Evolutionary conservation across 805 yeast genomes (phyloP).

Genomic region (Wickerhamiella australiensis): DNA sequence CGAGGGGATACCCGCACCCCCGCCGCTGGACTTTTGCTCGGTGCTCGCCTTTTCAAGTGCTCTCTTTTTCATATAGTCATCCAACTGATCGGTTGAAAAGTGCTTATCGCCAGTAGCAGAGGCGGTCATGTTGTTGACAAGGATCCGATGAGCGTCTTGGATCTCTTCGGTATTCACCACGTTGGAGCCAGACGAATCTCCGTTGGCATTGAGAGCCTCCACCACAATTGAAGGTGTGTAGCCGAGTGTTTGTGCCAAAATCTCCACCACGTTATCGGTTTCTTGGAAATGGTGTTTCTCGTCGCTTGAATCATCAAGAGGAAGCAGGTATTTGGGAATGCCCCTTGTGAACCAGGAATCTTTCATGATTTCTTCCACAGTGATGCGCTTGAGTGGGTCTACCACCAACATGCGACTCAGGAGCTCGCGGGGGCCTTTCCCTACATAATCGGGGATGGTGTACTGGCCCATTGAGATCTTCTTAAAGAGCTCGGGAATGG

Average conservation of each 20-base stretch:
- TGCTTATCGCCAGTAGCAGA: constrained; percentile 13
- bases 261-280: constrained; percentile 64
- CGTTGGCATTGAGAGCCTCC: constrained; percentile 43
- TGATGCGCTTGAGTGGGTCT: constrained; percentile 84
- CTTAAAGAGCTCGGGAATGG: constrained; percentile 86
- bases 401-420: constrained; percentile 87
- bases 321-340: constrained; percentile 66
- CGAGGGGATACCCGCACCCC: constrained; percentile 25
- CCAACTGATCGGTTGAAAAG: constrained; percentile 10
- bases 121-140: constrained; percentile 52
- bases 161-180: constrained; percentile 44
- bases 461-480: constrained; percentile 89
- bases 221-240: constrained; percentile 73
- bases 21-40: constrained; percentile 11
- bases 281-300: constrained; percentile 26
- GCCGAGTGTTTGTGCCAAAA: constrained; percentile 75
- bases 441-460: constrained; percentile 74
- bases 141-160: constrained; percentile 68
- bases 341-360: constrained; percentile 87
- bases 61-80: constrained; percentile 13
- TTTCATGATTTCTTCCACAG: constrained; percentile 82
- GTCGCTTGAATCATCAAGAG: constrained; percentile 33
- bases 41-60: constrained; percentile 11
- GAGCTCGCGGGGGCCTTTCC: constrained; percentile 72
- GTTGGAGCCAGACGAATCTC: constrained; percentile 18